phyloP scores from a whole-genome alignment of 2,329 filamentous ascomycete species.

The Colletotrichum gigasporum region DNA sequence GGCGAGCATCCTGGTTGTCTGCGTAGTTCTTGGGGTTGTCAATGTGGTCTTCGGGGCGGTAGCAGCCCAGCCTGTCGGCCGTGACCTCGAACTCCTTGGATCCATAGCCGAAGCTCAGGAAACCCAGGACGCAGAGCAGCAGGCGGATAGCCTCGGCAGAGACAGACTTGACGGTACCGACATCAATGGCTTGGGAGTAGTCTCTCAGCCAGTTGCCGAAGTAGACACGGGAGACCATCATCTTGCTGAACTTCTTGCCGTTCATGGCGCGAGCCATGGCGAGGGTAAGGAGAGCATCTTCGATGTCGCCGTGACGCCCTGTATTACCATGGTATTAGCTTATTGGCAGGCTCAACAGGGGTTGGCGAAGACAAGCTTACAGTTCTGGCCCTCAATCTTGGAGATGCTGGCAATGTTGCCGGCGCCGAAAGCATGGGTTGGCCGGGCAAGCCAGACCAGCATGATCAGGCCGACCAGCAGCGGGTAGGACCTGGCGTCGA shows the following conservation, averaged over 20 bases:
- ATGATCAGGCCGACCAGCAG: constrained; percentile 66
- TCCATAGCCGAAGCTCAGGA: constrained; percentile 87
- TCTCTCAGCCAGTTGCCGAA: constrained; percentile 96
- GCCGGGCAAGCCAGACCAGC: constrained; percentile 73
- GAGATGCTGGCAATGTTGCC: constrained; percentile 87
- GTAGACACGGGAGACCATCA: constrained; percentile 89
- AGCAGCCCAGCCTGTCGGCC: constrained; percentile 79
- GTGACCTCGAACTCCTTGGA: constrained; percentile 89
- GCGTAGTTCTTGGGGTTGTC: constrained; percentile 82
- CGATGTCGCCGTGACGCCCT: constrained; percentile 91
- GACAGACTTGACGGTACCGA: constrained; percentile 90
- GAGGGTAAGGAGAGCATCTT: constrained; percentile 85
- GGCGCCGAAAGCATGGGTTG: constrained; percentile 82
- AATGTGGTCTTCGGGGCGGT: constrained; percentile 85
- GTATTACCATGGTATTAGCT: constrained; percentile 33
- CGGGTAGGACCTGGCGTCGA: constrained; percentile 56
- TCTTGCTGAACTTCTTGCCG: constrained; percentile 86
- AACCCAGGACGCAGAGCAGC: constrained; percentile 87
- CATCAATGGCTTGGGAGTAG: constrained; percentile 94
- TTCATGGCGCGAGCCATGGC: constrained; percentile 62
- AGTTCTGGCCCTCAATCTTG: constrained; percentile 86
- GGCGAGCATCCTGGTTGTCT: constrained; percentile 84
- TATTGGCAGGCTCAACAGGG: not conserved
- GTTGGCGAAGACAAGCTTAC: constrained; percentile 49
- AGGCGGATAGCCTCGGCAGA: constrained; percentile 92